Base-by-base conservation (phyloP, 208 protist genomes). In the Trypanosoma vivax region DNA sequence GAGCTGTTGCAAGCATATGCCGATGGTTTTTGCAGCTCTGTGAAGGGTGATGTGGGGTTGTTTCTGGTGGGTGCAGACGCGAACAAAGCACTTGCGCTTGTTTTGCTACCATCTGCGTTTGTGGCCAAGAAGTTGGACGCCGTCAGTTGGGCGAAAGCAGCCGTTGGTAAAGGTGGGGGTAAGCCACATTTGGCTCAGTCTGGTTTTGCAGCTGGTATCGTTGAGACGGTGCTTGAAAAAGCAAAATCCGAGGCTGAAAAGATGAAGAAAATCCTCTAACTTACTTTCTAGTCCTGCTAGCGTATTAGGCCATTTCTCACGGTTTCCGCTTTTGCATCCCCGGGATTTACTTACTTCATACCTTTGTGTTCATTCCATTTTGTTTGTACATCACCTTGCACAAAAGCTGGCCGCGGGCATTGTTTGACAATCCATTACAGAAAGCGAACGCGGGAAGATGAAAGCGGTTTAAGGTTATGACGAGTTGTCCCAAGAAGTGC, bases 171-270 rank as follows among this genome's bases (percentile, higher is more conserved):
- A 65, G 90, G 90, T 37, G 90, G 90, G 25, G 90, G 90, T 29
- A 96, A 96, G 66, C 76, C 83, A 41, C 73, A 81, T 52, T 70
- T 76, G n/a, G 90, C 90, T 7, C 90, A 96, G 69, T 85, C 82
- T 1, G 90, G 90, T 24, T 56, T 95, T 29, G 58, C 74, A 23
- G 70, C 69, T 33, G 55, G 40, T n/a, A 60, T 77, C 24, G 69
- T 77, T 23, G 45, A 59, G 27, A 65, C 38, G 10, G 80, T 64
- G 5, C 46, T 83, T 10, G 45, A 61, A 29, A 89, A 86, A 63
- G 85, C 85, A 14, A 48, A 60, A 27, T 67, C 50, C 14, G 81
- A 88, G 65, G 76, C 72, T 13, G 69, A 60, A 31, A 80, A 77
- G 50, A 92, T 92, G 85, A 80, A 78, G 58, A 48, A 42, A 16